Evolutionary conservation across 2,329 filamentous ascomycete genomes (phyloP).

Genomic region (Claviceps cyperi): DNA sequence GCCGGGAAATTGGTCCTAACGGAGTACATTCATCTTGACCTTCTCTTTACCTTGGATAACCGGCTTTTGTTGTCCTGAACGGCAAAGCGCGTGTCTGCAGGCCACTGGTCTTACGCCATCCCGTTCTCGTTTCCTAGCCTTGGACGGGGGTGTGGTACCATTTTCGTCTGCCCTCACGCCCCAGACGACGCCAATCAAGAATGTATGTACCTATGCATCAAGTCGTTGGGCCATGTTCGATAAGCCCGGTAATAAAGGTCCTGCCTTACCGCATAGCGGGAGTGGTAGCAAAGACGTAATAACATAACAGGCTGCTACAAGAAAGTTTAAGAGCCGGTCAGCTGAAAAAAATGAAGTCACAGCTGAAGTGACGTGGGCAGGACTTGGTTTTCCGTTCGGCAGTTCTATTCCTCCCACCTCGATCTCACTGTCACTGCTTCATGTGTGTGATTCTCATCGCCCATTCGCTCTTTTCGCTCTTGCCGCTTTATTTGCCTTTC

Average conservation of each 20-base stretch:
- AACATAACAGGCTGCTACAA: neutral
- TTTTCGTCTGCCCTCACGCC: slow-evolving; percentile 3
- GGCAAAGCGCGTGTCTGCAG: neutral
- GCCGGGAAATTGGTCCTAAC: slow-evolving; percentile 12
- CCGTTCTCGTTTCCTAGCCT: neutral
- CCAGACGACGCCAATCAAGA: neutral
- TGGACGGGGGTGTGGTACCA: slow-evolving; percentile 1
- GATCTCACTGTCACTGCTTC: neutral
- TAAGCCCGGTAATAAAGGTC: neutral
- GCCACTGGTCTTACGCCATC: slow-evolving; percentile 2
- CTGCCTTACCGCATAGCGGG: neutral
- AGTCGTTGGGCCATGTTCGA: neutral
- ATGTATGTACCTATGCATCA: neutral
- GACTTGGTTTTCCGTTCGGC: neutral
- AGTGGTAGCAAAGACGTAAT: neutral
- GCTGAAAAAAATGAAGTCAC: neutral
- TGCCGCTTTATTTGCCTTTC: neutral
- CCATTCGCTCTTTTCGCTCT: neutral
- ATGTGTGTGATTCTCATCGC: neutral
- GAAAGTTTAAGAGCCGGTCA: neutral
- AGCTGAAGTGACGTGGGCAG: neutral
- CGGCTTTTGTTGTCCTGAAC: neutral
- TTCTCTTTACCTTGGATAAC: neutral
- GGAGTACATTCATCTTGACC: neutral
- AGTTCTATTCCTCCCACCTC: neutral